Evolutionary conservation across 2,329 filamentous ascomycete genomes (phyloP), one percentile per base, ranked within the genome.

Genomic region (Colletotrichum orchidophilum): DNA sequence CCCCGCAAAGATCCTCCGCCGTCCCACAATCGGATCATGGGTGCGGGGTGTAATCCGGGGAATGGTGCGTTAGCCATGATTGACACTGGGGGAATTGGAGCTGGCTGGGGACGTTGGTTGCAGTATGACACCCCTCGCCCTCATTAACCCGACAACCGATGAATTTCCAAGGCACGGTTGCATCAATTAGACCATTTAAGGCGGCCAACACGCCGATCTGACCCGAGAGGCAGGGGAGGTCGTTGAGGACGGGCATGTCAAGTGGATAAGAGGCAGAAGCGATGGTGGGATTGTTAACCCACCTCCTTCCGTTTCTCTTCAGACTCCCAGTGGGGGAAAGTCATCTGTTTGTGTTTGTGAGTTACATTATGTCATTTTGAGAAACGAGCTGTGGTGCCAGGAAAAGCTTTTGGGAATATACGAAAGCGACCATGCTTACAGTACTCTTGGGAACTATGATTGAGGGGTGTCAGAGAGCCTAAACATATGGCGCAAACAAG

Each of bases 41-140:
- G 68, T 67, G 68, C 64, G 68, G 68, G 68, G 68, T 35, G 64
- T 49, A 71, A 63, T 68, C 68, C 39, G 68, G 68, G 64, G 68
- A 71, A 71, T 11, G 39, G 58, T 52, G 42, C 58, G 39, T 18
- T 21, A 46, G 39, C 39, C 21, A n/a, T 35, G 49, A 27, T 12
- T n/a, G 21, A 9, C 8, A 27, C 26, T 21, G 15, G 12, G 33
- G 12, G 27, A 24, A 39, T 24, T 65, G 18, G 21, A 39, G 68
- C 62, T 54, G 63, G 5, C 57, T 13, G 42, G 58, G 52, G 42
- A 5, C 7, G 5, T 18, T 26, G n/a, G 27, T 61, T n/a, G 2
- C 24, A 24, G 24, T 4, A 13, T 52, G 24, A 26, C 26, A 12
- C 5, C 21, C 35, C 24, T 71, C 58, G 68, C 64, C 27, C 42